Evolutionary conservation across 2,329 filamentous ascomycete species (phyloP).

Genomic region (Hymenotorrendiella dingleyae): DNA sequence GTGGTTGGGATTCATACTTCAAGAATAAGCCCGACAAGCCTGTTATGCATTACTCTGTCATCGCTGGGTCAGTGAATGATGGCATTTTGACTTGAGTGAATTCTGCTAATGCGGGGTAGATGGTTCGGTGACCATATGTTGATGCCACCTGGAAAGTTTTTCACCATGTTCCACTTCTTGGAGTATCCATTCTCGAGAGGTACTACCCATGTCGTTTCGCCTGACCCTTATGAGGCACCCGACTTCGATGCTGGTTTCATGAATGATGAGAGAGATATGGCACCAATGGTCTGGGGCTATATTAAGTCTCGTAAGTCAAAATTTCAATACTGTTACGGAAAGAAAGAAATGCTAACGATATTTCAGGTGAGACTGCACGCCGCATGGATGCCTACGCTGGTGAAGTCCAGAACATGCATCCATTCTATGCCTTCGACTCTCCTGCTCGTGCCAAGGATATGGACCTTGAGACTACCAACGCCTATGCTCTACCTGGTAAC

Average conservation of each 20-base stretch:
- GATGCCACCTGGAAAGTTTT: slow-evolving; percentile 47
- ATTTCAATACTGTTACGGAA: too few relatives aligned
- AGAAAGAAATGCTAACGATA: slow-evolving; percentile 46
- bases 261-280: slow-evolving; percentile 82
- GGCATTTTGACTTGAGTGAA: slow-evolving; percentile 31
- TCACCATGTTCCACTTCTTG: slow-evolving; percentile 48
- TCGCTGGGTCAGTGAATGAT: slow-evolving; percentile 46
- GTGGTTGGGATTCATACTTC: slow-evolving; percentile 77
- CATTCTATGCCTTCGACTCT: slow-evolving; percentile 66
- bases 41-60: slow-evolving; percentile 79
- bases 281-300: slow-evolving; percentile 69
- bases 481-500: slow-evolving; percentile 57
- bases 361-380: slow-evolving; percentile 52
- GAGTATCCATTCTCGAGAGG: slow-evolving; percentile 58
- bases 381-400: slow-evolving; percentile 48
- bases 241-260: slow-evolving; percentile 81
- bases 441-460: slow-evolving; percentile 65
- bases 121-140: slow-evolving; percentile 57
- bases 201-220: slow-evolving; percentile 52
- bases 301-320: slow-evolving; percentile 50
- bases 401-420: slow-evolving; percentile 51
- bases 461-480: slow-evolving; percentile 68
- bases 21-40: slow-evolving; percentile 81
- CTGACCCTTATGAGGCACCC: slow-evolving; percentile 62
- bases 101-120: slow-evolving; percentile 19